Evolutionary conservation across 2,329 filamentous ascomycete genomes (phyloP).

Genomic region (Cordyceps farinosa): DNA sequence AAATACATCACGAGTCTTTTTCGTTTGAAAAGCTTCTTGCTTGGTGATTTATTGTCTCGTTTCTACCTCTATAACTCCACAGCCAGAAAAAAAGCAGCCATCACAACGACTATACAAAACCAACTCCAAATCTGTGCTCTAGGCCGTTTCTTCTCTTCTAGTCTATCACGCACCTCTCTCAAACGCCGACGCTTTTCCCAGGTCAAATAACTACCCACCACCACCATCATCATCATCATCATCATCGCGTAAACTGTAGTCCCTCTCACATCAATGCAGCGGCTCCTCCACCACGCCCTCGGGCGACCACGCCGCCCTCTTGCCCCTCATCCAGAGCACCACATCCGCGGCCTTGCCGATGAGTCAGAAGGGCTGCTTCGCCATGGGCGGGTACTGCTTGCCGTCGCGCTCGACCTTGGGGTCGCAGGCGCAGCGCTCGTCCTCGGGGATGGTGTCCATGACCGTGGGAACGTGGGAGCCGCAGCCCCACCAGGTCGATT

Average conservation of each 20-base stretch:
- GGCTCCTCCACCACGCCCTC: slow-evolving; percentile 31
- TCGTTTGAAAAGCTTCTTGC: too few species aligned
- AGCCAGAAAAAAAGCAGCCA: not conserved
- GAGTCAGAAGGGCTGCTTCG: slow-evolving; percentile 41
- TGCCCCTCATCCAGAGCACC: slow-evolving; percentile 30
- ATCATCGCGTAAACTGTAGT: too few species aligned
- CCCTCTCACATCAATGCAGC: slow-evolving; percentile 14
- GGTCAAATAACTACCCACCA: not conserved
- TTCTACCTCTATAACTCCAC: not conserved
- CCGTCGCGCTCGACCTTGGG: slow-evolving; percentile 60
- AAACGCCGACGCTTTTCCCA: slow-evolving; percentile 6
- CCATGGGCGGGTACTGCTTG: slow-evolving; percentile 63
- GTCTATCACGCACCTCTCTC: not conserved
- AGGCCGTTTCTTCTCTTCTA: not conserved
- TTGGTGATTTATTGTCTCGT: too few species aligned
- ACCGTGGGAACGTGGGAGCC: slow-evolving; percentile 59
- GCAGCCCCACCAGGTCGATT: slow-evolving; percentile 63
- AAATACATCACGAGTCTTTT: too few species aligned
- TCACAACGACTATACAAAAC: too few species aligned
- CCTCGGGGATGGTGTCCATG: slow-evolving; percentile 55
- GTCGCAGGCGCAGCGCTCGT: slow-evolving; percentile 62
- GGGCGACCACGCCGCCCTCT: slow-evolving; percentile 29
- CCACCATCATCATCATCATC: not conserved
- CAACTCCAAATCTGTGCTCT: too few species aligned
- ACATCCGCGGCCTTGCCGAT: slow-evolving; percentile 26